Evolutionary conservation across 1,284 basidiomycete genomes (phyloP), one percentile per base, ranked within the genome.

Genomic region (Xanthoconium separans): DNA sequence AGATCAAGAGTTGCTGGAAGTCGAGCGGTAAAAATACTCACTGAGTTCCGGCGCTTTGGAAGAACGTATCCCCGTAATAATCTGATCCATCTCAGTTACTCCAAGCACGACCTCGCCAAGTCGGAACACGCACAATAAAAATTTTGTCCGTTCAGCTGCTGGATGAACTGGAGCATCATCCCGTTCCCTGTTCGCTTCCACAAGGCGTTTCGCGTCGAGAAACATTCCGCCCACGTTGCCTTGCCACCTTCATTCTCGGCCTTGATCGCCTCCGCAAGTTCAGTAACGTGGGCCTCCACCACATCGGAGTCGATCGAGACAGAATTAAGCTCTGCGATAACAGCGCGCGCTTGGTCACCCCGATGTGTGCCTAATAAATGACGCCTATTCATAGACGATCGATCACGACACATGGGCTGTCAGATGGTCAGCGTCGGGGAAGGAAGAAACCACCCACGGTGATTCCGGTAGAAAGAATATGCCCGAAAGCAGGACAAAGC

Each of bases 21-120:
- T 5, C 4, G 30, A n/a, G n/a, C 27, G 15, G 22, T 1, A 40
- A 15, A 8, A 16, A 8, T n/a, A 64, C 77, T 50, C 63, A 83
- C 80, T 75, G 63, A 6, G 88, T 87, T 37, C 85, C 84, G 7
- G 90, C 86, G 51, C 81, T 83, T 65, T 87, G 75, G 78, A 92
- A 92, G 77, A 93, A 92, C 0, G 87, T 89, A 53, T 91, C 88
- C 10, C 89, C 89, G 61, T 89, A 90, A 66, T 89, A 88, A 67
- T 88, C 84, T 87, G 43, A 20, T 29, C 41, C 11, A 47, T 12
- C 20, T 22, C 16, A 6, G 37, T 51, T 57, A 18, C 20, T 16
- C 12, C 18, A 33, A 37, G 9, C 13, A 37, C 36, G n/a, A 11
- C 6, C 12, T 11, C 13, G 12, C n/a, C 10, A 12, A 31, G n/a